Base-by-base conservation (phyloP, 78 protist genomes). In the Dictyostelium brefeldianum region DNA sequence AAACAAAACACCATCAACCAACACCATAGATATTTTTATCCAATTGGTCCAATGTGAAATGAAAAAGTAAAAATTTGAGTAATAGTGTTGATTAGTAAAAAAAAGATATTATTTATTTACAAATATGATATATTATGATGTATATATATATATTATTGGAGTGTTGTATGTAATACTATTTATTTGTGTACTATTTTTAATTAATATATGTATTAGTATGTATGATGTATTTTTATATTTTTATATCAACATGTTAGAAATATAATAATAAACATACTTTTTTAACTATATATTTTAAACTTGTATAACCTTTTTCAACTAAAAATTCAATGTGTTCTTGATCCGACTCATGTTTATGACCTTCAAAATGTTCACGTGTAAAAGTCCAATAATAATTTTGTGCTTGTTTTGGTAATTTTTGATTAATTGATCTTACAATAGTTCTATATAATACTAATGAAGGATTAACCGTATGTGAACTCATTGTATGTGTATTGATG, bases 351-450 rank as follows among this genome's bases (percentile, higher is more conserved):
- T 75, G 18, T 77, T 29, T 74, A 41, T 87, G 92, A 18, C 92
- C 92, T 31, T 36, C 65, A 77, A 87, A 87, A 48, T 87, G 82
- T 47, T 87, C 92, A 57, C 92, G 59, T 50, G 92, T 87, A 77
- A 77, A 87, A 15, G 78, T 43, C 92, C 92, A 87, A 50, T 87
- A 87, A 20, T 87, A 87, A 62, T 59, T 77, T 62, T 87, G 92
- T 22, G 92, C 5, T 65, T 57, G 84, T 48, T 74, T 54, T 14
- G 92, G 92, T 87, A 87, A 11, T 18, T 77, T 87, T 50, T 41
- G 78, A 64, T 87, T 87, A 17, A 87, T 87, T 18, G 92, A 43
- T 77, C 92, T 87, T 4, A 87, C 78, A 18, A 87, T 87, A 29
- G 56, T 64, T 64, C 92, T 74, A 77, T 87, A 87, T 43, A 87